Evolutionary conservation across 2,329 filamentous ascomycete genomes (phyloP).

Genomic region (Fusarium tricinctum): DNA sequence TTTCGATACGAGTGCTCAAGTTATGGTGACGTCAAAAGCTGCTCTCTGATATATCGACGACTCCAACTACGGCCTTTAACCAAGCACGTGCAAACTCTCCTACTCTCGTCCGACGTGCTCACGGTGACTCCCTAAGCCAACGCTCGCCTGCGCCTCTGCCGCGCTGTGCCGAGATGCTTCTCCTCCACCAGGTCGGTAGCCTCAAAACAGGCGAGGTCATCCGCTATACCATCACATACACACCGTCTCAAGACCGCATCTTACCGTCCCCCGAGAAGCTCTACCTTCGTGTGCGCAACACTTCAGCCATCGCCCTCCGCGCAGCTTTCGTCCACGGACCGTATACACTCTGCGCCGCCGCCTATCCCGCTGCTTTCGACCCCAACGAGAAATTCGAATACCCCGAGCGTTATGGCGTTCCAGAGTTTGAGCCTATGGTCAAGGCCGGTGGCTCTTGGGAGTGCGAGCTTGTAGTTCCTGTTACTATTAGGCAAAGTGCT

Average conservation of each 20-base stretch:
- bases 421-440: constrained; percentile 95
- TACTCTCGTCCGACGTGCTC: neutral
- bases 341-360: constrained; percentile 89
- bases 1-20: constrained; percentile 25
- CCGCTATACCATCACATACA: constrained; percentile 93
- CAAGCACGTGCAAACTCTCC: constrained; percentile 22
- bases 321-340: constrained; percentile 97
- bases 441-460: constrained; percentile 93
- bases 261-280: constrained; percentile 86
- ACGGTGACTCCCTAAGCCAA: constrained; percentile 6
- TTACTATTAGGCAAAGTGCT: constrained; percentile 78
- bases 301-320: constrained; percentile 87
- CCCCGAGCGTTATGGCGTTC: constrained; percentile 78
- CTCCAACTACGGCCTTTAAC: constrained; percentile 8
- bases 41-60: constrained; percentile 25
- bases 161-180: constrained; percentile 73
- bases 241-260: constrained; percentile 88
- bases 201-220: constrained; percentile 96
- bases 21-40: constrained; percentile 49
- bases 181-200: constrained; percentile 90
- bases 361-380: constrained; percentile 86
- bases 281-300: constrained; percentile 91
- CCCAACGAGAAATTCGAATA: constrained; percentile 83
- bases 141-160: constrained; percentile 24
- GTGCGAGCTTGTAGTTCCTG: constrained; percentile 83